Base-by-base conservation (phyloP, 2,329 filamentous ascomycete genomes). In the Pseudophaeomoniella oleicola region DNA sequence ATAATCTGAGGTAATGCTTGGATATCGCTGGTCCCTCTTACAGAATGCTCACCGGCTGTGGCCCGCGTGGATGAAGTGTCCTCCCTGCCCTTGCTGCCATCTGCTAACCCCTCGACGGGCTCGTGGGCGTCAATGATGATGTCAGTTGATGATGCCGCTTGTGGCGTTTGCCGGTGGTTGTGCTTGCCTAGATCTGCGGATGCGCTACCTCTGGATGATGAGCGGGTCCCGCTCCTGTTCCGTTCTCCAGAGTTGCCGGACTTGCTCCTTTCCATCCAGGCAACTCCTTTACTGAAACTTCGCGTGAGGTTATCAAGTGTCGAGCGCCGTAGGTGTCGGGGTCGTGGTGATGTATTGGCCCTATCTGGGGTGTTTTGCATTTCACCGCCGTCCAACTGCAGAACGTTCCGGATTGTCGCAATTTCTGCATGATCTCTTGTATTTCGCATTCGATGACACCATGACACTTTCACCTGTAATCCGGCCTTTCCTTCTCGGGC, bases 391-490 rank as follows among this genome's bases (percentile, higher is more conserved):
- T 9, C 22, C n/a, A n/a, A n/a, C 6, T 9, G 6, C 22, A 85
- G 53, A 10, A 82, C 55, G 46, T 71, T 63, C 58, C 74, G 71
- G 38, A 86, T 48, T 53, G 78, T 76, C 0, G 67, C 66, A 2
- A 87, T 64, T 61, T 86, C 81, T 1, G 72, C 71, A 51, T 92
- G 84, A 46, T 87, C 83, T 34, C 83, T 63, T 10, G 82, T 88
- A 39, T 73, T 81, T 51, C 66, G 67, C 83, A 92, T 92, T 17
- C 82, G 68, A 58, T 88, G 81, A 48, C 79, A 86, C 83, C 84
- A 92, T 1, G 72, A 76, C 17, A 83, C 69, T 37, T 61, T 62
- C 58, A 81, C 80, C 2, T 30, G 9, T 32, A 16, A 54, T 49
- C 15, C 44, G 43, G 5, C 45, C 45, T 36, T 52, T 51, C 50